phyloP scores from a whole-genome alignment of 306 rosid species.

The Styphnolobium japonicum region DNA sequence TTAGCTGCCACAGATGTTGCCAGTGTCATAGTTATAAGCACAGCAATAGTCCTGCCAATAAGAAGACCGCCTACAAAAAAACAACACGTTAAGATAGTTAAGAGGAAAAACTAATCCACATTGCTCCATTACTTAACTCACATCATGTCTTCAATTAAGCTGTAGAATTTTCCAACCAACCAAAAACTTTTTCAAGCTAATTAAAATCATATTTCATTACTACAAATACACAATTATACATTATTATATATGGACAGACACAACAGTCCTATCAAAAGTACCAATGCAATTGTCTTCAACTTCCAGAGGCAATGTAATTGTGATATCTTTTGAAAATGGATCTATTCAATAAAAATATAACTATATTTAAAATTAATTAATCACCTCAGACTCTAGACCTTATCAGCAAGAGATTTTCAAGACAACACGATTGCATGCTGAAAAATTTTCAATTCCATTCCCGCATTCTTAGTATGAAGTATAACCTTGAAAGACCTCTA shows the following conservation, averaged over 20 bases:
- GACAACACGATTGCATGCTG: background rate
- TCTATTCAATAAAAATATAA: background rate
- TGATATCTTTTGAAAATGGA: background rate
- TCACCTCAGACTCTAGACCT: background rate
- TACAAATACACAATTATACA: background rate
- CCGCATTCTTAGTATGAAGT: background rate
- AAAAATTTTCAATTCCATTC: background rate
- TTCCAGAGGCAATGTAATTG: background rate
- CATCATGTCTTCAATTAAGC: background rate
- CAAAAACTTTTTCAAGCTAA: conserved; percentile 12
- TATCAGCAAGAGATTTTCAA: background rate
- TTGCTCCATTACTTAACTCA: background rate
- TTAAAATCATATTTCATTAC: background rate
- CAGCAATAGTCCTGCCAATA: conserved; percentile 60
- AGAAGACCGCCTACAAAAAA: conserved; percentile 59
- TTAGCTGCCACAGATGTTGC: conserved; percentile 69
- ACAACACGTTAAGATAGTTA: background rate
- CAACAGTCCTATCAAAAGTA: background rate
- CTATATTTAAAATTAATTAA: background rate
- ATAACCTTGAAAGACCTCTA: background rate
- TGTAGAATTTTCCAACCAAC: background rate
- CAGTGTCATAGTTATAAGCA: conserved; percentile 54
- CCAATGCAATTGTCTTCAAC: background rate
- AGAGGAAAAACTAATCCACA: background rate
- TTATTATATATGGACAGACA: background rate